A percentile compares a stretch with the other conserved stretches of the same genome.
phyloP scores from a whole-genome alignment of 129 eudicot species.

The Arctium minus region DNA sequence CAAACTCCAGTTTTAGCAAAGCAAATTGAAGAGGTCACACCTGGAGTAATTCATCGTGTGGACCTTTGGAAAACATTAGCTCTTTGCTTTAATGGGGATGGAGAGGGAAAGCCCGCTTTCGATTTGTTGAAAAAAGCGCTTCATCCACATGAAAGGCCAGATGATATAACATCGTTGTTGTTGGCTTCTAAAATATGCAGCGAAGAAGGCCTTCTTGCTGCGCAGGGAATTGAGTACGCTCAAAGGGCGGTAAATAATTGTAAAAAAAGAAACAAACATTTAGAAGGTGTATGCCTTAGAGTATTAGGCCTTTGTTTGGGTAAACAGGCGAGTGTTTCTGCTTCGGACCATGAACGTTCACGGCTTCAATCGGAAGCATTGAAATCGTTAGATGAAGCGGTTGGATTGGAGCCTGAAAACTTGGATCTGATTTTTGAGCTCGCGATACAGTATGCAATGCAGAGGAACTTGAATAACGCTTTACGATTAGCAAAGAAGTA shows the following conservation, averaged over 20 bases:
- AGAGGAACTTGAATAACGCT: constrained; percentile 70
- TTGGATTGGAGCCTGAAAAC: constrained; percentile 55
- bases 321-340: constrained; percentile 63
- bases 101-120: constrained; percentile 53
- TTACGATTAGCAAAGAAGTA: constrained; percentile 70
- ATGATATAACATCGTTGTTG: constrained; percentile 50
- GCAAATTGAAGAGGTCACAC: constrained; percentile 82
- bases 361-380: constrained; percentile 79
- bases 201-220: constrained; percentile 55
- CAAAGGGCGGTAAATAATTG: constrained; percentile 57
- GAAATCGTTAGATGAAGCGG: constrained; percentile 70
- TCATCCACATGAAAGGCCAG: constrained; percentile 68
- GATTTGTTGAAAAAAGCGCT: constrained; percentile 64
- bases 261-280: constrained; percentile 42
- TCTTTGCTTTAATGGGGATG: constrained; percentile 53
- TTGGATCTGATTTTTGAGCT: constrained; percentile 68
- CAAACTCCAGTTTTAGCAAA: constrained; percentile 80
- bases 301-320: constrained; percentile 83
- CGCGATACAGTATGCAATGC: constrained; percentile 81
- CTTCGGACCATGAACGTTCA: constrained; percentile 80
- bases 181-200: constrained; percentile 79
- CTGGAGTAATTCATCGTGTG: constrained; percentile 65
- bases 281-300: constrained; percentile 76
- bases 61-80: constrained; percentile 83
- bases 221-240: constrained; percentile 81